Percentiles rank a stretch among this genome's conserved stretches.
Conservation (phyloP, 306 rosid genomes). For the Sophora flavescens region DNA sequence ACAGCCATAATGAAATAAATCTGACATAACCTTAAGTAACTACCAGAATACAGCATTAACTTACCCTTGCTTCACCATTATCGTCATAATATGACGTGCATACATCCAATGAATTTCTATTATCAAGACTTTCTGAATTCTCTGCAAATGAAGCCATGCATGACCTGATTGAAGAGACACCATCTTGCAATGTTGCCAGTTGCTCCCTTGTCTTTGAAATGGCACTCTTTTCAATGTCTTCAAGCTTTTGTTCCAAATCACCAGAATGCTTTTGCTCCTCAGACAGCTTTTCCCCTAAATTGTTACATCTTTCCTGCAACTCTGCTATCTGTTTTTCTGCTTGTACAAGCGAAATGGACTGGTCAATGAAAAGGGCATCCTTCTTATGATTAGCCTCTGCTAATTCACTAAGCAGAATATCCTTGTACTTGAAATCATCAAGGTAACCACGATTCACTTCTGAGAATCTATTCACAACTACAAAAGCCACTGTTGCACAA, state of each 20-base stretch:
- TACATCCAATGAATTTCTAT: slow-evolving; percentile 52
- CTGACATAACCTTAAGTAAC: slow-evolving; percentile 45
- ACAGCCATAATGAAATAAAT: slow-evolving; percentile 50
- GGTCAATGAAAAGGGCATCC: slow-evolving; percentile 64
- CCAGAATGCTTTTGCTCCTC: slow-evolving; percentile 65
- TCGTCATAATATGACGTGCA: slow-evolving; percentile 45
- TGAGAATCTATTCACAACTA: slow-evolving; percentile 76
- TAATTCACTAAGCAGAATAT: slow-evolving; percentile 59
- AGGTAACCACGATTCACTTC: slow-evolving; percentile 63
- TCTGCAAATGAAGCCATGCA: slow-evolving; percentile 68
- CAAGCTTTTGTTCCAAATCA: slow-evolving; percentile 67
- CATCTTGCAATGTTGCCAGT: slow-evolving; percentile 72
- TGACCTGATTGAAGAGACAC: slow-evolving; percentile 76
- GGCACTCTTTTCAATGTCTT: slow-evolving; percentile 63
- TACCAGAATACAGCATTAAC: slow-evolving; percentile 56
- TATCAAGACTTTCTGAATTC: slow-evolving; percentile 52
- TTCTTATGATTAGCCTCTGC: slow-evolving; percentile 59
- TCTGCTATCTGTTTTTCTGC: slow-evolving; percentile 61
- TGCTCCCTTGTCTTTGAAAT: slow-evolving; percentile 77
- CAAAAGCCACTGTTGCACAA: slow-evolving; percentile 81
- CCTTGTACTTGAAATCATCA: slow-evolving; percentile 60
- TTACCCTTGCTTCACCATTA: slow-evolving; percentile 69
- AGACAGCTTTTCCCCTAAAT: slow-evolving; percentile 63
- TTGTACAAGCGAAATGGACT: slow-evolving; percentile 59
- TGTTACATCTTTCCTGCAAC: slow-evolving; percentile 57